A percentile compares a stretch with the other conserved stretches of the same genome.
Conservation (phyloP, 1,284 basidiomycete species). For the Cutaneotrichosporon dermatis region DNA sequence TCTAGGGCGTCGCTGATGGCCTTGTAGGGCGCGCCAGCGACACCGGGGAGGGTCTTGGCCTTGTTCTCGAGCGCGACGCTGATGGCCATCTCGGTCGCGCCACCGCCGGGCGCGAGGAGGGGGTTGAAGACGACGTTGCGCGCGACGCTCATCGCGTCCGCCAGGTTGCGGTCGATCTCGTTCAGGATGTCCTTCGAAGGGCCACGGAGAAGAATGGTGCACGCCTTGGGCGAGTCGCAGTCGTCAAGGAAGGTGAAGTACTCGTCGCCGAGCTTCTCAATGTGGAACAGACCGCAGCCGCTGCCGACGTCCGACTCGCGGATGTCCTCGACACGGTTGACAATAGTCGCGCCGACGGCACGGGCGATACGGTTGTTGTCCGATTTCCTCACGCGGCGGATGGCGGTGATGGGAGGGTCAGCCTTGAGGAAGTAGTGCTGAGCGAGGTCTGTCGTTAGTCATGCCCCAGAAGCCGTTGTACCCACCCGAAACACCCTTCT, state of each 20-base stretch:
- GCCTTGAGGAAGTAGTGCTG: slow-evolving; percentile 88
- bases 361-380: slow-evolving; percentile 99
- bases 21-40: slow-evolving; percentile 83
- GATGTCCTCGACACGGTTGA: slow-evolving; percentile 93
- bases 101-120: slow-evolving; percentile 83
- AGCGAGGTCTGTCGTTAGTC: slow-evolving; percentile 61
- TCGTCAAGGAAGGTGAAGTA: slow-evolving; percentile 96
- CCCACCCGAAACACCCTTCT: slow-evolving; percentile 79
- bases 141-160: slow-evolving; percentile 96
- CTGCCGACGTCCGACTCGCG: slow-evolving; percentile 89
- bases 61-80: slow-evolving; percentile 81
- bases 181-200: slow-evolving; percentile 98
- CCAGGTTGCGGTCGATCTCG: slow-evolving; percentile 95
- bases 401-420: slow-evolving; percentile 70
- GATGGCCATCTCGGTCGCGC: slow-evolving; percentile 97
- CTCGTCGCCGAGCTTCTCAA: slow-evolving; percentile 98
- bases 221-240: slow-evolving; percentile 91
- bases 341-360: slow-evolving; percentile 91
- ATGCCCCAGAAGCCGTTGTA: too few relatives aligned
- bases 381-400: slow-evolving; percentile 92
- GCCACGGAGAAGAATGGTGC: slow-evolving; percentile 96
- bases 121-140: slow-evolving; percentile 97
- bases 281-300: slow-evolving; percentile 86
- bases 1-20: slow-evolving; percentile 96
- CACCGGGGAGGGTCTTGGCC: slow-evolving; percentile 72